Conservation (phyloP, 2,329 filamentous ascomycete genomes). For the Aquanectria penicillioides region DNA sequence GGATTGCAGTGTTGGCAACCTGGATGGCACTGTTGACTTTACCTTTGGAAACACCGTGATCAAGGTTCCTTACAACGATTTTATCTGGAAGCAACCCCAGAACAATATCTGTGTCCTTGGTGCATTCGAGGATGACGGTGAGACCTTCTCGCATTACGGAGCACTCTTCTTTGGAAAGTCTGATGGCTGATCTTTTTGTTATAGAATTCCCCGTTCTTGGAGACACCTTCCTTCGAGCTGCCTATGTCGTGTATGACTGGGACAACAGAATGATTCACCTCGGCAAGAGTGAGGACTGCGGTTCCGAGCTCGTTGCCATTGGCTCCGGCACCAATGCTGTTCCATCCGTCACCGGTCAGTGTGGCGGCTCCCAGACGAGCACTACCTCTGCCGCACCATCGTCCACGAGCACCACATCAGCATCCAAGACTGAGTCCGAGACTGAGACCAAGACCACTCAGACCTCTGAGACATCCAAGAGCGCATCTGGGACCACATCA, state of each 20-base stretch:
- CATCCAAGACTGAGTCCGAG: too few species aligned
- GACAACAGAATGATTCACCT: slow-evolving; percentile 52
- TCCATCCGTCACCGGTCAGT: slow-evolving; percentile 45
- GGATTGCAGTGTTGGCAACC: slow-evolving; percentile 50
- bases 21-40: slow-evolving; percentile 57
- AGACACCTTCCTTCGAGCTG: slow-evolving; percentile 56
- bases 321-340: slow-evolving; percentile 52
- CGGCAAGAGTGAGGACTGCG: slow-evolving; percentile 51
- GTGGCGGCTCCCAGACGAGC: slow-evolving; percentile 32
- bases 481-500: too few species aligned
- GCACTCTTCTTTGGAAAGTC: too few species aligned
- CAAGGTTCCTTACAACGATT: slow-evolving; percentile 57
- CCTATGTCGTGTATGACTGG: slow-evolving; percentile 56
- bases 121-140: slow-evolving; percentile 53
- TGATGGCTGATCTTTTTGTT: too few species aligned
- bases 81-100: slow-evolving; percentile 55
- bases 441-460: too few species aligned
- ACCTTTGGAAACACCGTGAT: slow-evolving; percentile 57
- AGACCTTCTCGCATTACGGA: too few species aligned
- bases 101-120: slow-evolving; percentile 53
- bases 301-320: slow-evolving; percentile 49
- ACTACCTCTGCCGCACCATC: too few species aligned
- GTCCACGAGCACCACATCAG: too few species aligned
- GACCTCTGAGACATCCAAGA: too few species aligned
- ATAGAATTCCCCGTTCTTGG: slow-evolving; percentile 53